Evolutionary conservation across 495 filamentous ascomycete genomes (phyloP).

Genomic region (Penicillium taxi): DNA sequence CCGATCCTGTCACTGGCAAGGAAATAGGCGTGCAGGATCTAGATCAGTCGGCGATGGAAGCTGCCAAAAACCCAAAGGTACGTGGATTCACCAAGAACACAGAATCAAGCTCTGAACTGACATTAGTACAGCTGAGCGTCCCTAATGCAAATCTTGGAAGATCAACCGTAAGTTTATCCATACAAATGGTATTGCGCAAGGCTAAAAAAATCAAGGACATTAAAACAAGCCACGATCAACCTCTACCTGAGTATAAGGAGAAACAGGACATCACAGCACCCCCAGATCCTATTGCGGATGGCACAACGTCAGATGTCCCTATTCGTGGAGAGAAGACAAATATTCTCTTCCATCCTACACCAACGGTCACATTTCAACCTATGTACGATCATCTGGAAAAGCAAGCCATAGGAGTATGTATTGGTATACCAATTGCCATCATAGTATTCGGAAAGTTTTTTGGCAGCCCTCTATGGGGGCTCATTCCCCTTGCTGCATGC

Average conservation of each 20-base stretch:
- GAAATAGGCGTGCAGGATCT: constrained; percentile 85
- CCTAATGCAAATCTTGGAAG: constrained; percentile 83
- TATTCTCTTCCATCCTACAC: constrained; percentile 90
- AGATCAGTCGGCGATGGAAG: constrained; percentile 57
- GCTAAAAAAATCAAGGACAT: constrained; percentile 35
- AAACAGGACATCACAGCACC: constrained; percentile 88
- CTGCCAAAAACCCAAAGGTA: constrained; percentile 62
- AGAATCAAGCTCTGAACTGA: background rate
- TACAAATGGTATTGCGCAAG: background rate
- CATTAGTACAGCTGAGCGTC: constrained; percentile 55
- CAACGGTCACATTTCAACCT: constrained; percentile 74
- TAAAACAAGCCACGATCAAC: constrained; percentile 53
- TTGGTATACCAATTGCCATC: constrained; percentile 60
- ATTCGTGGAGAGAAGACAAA: constrained; percentile 96
- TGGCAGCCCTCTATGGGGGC: constrained; percentile 64
- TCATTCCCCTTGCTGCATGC: constrained; percentile 62
- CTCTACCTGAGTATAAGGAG: constrained; percentile 65
- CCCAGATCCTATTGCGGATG: constrained; percentile 71
- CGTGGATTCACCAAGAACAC: constrained; percentile 3
- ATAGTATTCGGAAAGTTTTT: constrained; percentile 71
- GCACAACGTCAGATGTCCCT: constrained; percentile 82
- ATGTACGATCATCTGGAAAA: constrained; percentile 73
- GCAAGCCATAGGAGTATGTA: constrained; percentile 57
- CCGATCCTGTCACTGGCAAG: constrained; percentile 79
- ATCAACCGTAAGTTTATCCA: constrained; percentile 45